Evolutionary conservation across 129 eudicot genomes (phyloP), one percentile per base, ranked within the genome.

Genomic region (Pulicaria dysenterica): DNA sequence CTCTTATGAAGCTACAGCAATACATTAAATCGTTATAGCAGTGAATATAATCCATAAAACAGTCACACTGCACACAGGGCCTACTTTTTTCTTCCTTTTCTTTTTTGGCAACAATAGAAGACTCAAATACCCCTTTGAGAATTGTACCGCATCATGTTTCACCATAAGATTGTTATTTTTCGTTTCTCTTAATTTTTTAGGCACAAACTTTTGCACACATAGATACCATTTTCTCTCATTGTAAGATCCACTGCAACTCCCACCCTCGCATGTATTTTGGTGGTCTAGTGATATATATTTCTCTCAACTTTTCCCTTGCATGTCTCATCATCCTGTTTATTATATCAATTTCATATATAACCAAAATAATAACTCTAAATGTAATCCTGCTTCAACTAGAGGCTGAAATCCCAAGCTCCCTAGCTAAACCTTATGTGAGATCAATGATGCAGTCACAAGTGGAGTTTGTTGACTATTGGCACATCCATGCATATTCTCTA

Each of bases 331-430:
- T 24, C 1, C 31, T 24, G 31, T 2, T 24, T 2, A 24, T 24
- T 24, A 24, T 24, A 0, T 24, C 31, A 24, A 24, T 24, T 24
- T 24, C 31, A 24, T 24, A 24, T 24, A 24, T 24, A 24, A 24
- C 31, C 31, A 24, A 24, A 24, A 2, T 24, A 24, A 24, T 24
- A 24, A 24, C 31, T 47, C 14, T 5, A 34, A 67, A 47, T 31
- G 72, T 67, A 67, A 48, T 48, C 7, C 57, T 34, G 45, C 45
- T 48, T 34, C 46, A 8, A 68, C 73, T 34, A 68, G 49, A 31
- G 73, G 11, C 45, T 67, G n/a, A 14, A 34, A 37, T 8, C 9
- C 46, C 44, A 11, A 67, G 57, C 8, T 36, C 34, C 58, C 59
- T 34, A 34, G 6, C 59, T 47, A 49, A 47, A 68, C 47, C 59